Base-by-base conservation (phyloP, 345 rosid genomes). In the Rhodamnia argentea region DNA sequence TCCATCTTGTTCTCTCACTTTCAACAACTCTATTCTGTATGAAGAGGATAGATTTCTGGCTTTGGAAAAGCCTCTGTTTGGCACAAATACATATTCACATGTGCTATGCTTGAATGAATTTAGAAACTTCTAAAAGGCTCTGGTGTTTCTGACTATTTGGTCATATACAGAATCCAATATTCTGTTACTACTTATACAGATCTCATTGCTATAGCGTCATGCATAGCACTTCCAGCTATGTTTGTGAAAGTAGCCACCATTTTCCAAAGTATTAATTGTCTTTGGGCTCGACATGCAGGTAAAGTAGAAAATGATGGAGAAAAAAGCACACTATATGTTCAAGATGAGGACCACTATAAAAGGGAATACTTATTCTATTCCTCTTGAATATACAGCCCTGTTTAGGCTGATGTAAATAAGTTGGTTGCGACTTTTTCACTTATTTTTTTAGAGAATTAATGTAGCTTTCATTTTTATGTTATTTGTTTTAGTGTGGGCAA, bases 401-500 rank as follows among this genome's bases (percentile, higher is more conserved):
- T 75, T 85, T 13, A 52, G 13, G 37, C 47, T 70, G 78, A 70
- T 18, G 78, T 70, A 70, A 70, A 32, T 32, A 18, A 70, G 47
- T 37, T 32, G 47, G 47, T 22, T 70, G 78, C 23, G 47, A 37
- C 78, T 4, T 32, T 70, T 37, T 70, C 60, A 83, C 57, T 83
- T 50, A 55, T 55, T 18, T n/a, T 62, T 54, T 26, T 59, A 64
- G 88, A 82, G 75, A 85, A 70, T 83, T 32, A 53, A 88, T 58
- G 29, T 42, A 82, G n/a, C 88, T 82, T 88, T 23, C 47, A 13
- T 88, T 86, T 75, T 16, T 58, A 20, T 86, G 29, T 82, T 88
- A 23, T 89, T 88, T 86, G 57, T 53, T 90, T 82, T 86, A 98
- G 99, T 98, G 99, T 91, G 99, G 99, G 75, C 99, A 96, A 91